Evolutionary conservation across 164 flowering plant species (phyloP).

Genomic region (Dillenia suffruticosa): DNA sequence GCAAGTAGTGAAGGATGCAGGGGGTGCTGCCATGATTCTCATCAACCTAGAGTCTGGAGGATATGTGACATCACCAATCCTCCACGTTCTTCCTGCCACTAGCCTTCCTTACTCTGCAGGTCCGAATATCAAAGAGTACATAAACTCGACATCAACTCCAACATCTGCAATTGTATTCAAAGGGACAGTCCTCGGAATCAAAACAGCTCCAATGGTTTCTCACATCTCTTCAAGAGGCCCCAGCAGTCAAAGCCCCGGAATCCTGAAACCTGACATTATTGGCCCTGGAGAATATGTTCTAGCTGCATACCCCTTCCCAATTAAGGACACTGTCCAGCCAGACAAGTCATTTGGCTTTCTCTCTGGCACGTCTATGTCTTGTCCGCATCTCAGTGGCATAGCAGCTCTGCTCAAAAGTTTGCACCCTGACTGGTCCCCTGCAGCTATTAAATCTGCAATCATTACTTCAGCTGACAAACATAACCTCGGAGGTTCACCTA

Average conservation of each 20-base stretch:
- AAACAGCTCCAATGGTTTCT: slow-evolving; percentile 5
- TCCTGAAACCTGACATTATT: too few species aligned
- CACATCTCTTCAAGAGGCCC: slow-evolving; percentile 8
- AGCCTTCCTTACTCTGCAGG: slow-evolving; percentile 1
- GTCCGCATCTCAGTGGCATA: not conserved
- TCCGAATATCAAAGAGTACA: not conserved
- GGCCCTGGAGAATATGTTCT: not conserved
- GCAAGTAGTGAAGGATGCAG: not conserved
- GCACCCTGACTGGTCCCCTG: slow-evolving; percentile 62
- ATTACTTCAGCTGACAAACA: slow-evolving; percentile 43
- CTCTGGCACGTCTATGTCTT: slow-evolving; percentile 12
- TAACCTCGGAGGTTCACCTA: slow-evolving; percentile 25
- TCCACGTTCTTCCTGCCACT: slow-evolving; percentile 7
- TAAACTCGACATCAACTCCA: not conserved
- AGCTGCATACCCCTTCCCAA: slow-evolving; percentile 1
- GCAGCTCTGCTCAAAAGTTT: slow-evolving; percentile 48
- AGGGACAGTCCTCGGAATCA: slow-evolving; percentile 2
- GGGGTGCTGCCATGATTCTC: slow-evolving; percentile 8
- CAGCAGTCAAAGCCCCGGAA: slow-evolving; percentile 6
- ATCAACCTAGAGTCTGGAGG: not conserved
- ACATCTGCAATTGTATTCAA: slow-evolving; percentile 1
- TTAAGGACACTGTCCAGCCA: not conserved
- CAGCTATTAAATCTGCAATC: slow-evolving; percentile 52
- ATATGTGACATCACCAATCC: not conserved
- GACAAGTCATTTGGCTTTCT: not conserved